Conservation (phyloP, 2,329 filamentous ascomycete genomes). For the Diaporthe helianthi region DNA sequence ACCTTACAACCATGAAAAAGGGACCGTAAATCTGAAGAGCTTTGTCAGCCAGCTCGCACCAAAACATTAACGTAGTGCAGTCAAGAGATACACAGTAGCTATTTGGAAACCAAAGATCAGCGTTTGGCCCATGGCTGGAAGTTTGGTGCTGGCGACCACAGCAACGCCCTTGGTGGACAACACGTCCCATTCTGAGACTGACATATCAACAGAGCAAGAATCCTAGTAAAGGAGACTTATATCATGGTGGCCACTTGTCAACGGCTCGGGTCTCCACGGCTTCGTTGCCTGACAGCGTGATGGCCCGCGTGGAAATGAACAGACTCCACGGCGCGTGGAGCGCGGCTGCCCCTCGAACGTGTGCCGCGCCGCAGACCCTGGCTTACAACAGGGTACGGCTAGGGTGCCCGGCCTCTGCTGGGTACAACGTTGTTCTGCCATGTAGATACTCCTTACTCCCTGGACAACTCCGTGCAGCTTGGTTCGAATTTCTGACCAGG, state of each 20-base stretch:
- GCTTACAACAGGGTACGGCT: neutral
- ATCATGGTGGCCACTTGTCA: constrained; percentile 15
- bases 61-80: constrained; percentile 4
- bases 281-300: neutral
- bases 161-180: neutral
- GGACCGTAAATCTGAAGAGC: neutral
- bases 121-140: constrained; percentile 19
- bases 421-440: neutral
- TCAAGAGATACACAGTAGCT: constrained; percentile 14
- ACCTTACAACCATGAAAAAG: neutral
- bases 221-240: constrained; percentile 2
- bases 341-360: neutral
- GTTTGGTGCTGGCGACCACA: constrained; percentile 6
- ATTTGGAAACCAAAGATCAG: constrained; percentile 11
- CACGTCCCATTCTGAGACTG: neutral
- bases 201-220: constrained; percentile 17
- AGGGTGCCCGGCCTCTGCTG: neutral
- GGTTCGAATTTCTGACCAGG: neutral
- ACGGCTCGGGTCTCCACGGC: constrained; percentile 5
- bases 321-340: constrained; percentile 16
- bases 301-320: constrained; percentile 13
- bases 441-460: neutral
- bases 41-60: constrained; percentile 3
- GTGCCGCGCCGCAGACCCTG: constrained; percentile 8
- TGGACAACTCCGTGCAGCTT: constrained; percentile 1